Evolutionary conservation across 169 alveolate genomes (phyloP).

Genomic region (Plasmodium gaboni): DNA sequence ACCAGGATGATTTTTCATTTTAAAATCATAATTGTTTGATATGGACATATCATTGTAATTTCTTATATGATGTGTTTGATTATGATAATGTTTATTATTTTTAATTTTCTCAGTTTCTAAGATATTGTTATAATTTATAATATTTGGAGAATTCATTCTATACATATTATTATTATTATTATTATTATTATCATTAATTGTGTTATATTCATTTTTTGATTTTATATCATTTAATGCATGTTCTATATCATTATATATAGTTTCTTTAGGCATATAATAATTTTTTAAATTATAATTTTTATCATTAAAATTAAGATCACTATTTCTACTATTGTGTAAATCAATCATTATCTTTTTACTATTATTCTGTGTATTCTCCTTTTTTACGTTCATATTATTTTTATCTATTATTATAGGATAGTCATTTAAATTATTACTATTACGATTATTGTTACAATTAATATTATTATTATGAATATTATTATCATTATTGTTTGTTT

Average conservation of each 20-base stretch:
- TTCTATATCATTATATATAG: constrained; percentile 1
- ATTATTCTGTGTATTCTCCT: constrained; percentile 2
- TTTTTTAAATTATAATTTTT: background rate
- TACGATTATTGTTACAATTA: background rate
- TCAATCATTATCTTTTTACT: background rate
- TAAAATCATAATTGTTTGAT: constrained; percentile 5
- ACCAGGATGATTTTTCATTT: background rate
- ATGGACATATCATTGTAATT: constrained; percentile 8
- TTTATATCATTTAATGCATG: background rate
- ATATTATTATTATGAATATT: background rate
- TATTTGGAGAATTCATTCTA: background rate
- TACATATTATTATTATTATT: background rate
- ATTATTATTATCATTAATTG: background rate
- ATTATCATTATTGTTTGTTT: background rate
- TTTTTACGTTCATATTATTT: constrained; percentile 9
- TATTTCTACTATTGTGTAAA: background rate
- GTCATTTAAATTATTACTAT: background rate
- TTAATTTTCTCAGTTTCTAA: background rate
- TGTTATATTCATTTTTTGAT: background rate
- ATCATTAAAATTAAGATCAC: background rate
- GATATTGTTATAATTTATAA: background rate
- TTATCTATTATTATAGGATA: background rate
- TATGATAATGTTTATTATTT: background rate
- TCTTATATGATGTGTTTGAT: constrained; percentile 8
- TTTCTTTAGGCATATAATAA: background rate